These are phyloP conservation scores for Zasmidium angulare DNA, from an alignment of 2,329 filamentous ascomycete genomes.

Conservation along the genomic window DNA sequence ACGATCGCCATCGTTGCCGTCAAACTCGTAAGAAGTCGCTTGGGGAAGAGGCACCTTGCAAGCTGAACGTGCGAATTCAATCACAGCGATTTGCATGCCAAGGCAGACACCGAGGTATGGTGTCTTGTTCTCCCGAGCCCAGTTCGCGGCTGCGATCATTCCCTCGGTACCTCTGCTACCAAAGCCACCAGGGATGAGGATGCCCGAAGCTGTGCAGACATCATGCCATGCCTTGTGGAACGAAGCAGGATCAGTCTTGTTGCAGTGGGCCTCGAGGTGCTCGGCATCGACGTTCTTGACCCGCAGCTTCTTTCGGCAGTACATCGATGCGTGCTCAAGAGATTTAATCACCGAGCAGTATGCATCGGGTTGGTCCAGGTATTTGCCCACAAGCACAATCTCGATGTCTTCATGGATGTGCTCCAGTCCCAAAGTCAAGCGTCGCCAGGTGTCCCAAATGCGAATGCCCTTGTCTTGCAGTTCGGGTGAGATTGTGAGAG, in stretches of 20 bases:
- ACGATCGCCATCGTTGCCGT: conserved; percentile 61
- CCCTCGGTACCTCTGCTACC: conserved; percentile 80
- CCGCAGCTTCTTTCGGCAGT: conserved; percentile 74
- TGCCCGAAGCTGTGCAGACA: conserved; percentile 68
- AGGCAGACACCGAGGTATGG: conserved; percentile 90
- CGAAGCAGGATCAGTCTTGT: conserved; percentile 63
- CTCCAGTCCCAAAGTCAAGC: conserved; percentile 65
- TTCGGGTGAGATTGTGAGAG: conserved; percentile 47
- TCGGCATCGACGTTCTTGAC: conserved; percentile 83
- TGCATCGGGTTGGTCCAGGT: conserved; percentile 78
- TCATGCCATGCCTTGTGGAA: conserved; percentile 81
- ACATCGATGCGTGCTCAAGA: conserved; percentile 89
- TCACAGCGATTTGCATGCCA: conserved; percentile 88
- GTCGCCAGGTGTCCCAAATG: conserved; percentile 80
- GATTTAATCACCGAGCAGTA: conserved; percentile 84
- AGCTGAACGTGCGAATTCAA: conserved; percentile 80
- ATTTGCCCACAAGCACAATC: conserved; percentile 92
- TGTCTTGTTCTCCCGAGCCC: conserved; percentile 76
- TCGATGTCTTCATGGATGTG: conserved; percentile 67
- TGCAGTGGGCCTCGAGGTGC: conserved; percentile 70
- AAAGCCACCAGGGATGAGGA: conserved; percentile 75
- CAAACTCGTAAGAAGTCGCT: conserved; percentile 59
- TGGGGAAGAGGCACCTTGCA: conserved; percentile 58
- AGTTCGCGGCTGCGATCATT: conserved; percentile 85
- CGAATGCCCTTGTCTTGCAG: conserved; percentile 62